Evolutionary conservation across 2,329 filamentous ascomycete species (phyloP).

Genomic region (Xylaria sp.): DNA sequence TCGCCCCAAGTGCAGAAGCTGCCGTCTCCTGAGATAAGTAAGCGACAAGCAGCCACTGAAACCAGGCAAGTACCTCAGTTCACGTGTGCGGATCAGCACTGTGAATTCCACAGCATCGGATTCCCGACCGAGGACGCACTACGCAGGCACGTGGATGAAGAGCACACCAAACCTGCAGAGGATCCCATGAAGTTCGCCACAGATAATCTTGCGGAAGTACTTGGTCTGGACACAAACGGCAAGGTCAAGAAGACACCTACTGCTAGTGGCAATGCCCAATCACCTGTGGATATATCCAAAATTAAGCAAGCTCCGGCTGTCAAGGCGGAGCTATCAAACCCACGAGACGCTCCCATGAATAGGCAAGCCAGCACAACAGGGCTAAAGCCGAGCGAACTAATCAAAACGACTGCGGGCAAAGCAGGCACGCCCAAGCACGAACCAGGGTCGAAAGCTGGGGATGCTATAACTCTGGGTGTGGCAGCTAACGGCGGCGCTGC

Average conservation of each 20-base stretch:
- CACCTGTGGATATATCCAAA: slow-evolving; percentile 55
- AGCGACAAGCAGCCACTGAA: slow-evolving; percentile 50
- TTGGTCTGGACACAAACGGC: slow-evolving; percentile 66
- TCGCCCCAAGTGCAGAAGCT: slow-evolving; percentile 63
- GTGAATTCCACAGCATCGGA: slow-evolving; percentile 61
- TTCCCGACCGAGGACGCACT: slow-evolving; percentile 67
- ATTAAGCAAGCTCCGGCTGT: slow-evolving; percentile 60
- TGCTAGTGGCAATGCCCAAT: slow-evolving; percentile 41
- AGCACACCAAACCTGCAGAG: slow-evolving; percentile 66
- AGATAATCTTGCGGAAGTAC: slow-evolving; percentile 60
- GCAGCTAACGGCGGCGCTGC: slow-evolving; percentile 47
- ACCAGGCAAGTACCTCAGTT: slow-evolving; percentile 52
- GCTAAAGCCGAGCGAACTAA: slow-evolving; percentile 53
- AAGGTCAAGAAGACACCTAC: slow-evolving; percentile 53
- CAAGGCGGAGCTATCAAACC: slow-evolving; percentile 60
- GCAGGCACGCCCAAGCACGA: slow-evolving; percentile 42
- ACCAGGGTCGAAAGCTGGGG: slow-evolving; percentile 39
- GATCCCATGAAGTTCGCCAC: slow-evolving; percentile 65
- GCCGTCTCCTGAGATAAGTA: slow-evolving; percentile 59
- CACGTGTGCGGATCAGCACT: slow-evolving; percentile 65
- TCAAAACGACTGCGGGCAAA: slow-evolving; percentile 43
- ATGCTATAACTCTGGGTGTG: slow-evolving; percentile 37
- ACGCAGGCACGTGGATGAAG: slow-evolving; percentile 65
- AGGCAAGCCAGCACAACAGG: slow-evolving; percentile 59
- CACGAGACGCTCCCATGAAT: slow-evolving; percentile 63